These are phyloP conservation scores for Parachaetomium inaequale DNA, from an alignment of 495 filamentous ascomycete species.

Conservation along the genomic window DNA sequence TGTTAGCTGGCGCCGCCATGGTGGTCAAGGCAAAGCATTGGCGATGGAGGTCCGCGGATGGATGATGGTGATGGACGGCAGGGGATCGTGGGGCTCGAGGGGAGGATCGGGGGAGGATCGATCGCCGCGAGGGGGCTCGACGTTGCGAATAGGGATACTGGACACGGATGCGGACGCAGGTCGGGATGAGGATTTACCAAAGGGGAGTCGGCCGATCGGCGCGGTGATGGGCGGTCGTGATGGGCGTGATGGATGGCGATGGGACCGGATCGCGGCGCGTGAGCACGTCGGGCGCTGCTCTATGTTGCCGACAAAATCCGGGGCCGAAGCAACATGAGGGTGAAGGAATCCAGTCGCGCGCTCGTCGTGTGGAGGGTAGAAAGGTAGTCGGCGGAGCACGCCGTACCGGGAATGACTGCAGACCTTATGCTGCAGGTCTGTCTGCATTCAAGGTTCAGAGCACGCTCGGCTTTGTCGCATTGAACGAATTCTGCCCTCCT, in stretches of 20 bases:
- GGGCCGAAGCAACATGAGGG: neutral
- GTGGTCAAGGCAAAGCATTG: conserved; percentile 24
- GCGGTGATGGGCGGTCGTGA: neutral
- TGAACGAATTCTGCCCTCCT: conserved; percentile 17
- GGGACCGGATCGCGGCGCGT: conserved; percentile 1
- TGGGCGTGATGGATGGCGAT: neutral
- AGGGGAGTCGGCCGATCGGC: conserved; percentile 1
- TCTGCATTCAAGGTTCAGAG: neutral
- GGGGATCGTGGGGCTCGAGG: conserved; percentile 2
- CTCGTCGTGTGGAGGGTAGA: neutral
- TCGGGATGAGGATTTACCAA: conserved; percentile 11
- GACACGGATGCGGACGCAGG: neutral
- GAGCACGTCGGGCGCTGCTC: conserved; percentile 5
- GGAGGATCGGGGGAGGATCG: neutral
- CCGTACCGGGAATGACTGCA: conserved; percentile 1
- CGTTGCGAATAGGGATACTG: neutral
- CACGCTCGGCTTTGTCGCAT: conserved; percentile 20
- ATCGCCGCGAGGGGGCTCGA: neutral
- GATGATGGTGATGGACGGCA: neutral
- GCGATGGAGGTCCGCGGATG: conserved; percentile 12
- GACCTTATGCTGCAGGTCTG: neutral
- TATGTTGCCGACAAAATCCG: conserved; percentile 1
- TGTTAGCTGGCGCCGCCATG: conserved; percentile 29
- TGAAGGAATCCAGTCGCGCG: neutral
- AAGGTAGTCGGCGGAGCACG: neutral